Conservation (phyloP, 371 early-diverging fungal species). For the Mortierella sp. region DNA sequence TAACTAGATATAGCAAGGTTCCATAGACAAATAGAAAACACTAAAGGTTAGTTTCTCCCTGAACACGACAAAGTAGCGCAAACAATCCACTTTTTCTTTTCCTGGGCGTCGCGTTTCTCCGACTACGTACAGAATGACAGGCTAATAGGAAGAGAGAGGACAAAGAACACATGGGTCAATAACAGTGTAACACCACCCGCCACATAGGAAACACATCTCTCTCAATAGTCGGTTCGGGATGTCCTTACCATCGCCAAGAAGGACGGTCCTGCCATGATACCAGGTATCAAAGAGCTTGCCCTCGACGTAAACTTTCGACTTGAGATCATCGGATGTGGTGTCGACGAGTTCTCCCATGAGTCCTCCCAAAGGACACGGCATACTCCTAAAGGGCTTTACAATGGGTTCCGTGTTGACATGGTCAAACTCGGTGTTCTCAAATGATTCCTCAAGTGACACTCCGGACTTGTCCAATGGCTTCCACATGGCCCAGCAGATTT, state of each 20-base stretch:
- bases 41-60: too few relatives aligned
- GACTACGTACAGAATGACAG: not conserved
- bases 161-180: not conserved
- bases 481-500: slow-evolving; percentile 25
- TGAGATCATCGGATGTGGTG: slow-evolving; percentile 10
- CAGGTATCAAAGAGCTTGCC: slow-evolving; percentile 21
- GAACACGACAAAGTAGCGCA: not conserved
- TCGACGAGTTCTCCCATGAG: slow-evolving; percentile 24
- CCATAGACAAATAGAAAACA: not conserved
- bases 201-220: too few relatives aligned
- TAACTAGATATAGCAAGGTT: not conserved
- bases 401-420: slow-evolving; percentile 4
- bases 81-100: not conserved
- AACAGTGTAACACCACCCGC: too few relatives aligned
- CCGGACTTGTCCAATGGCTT: slow-evolving; percentile 8
- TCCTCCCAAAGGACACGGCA: slow-evolving; percentile 15
- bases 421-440: not conserved
- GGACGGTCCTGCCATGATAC: slow-evolving; percentile 23
- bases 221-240: too few relatives aligned
- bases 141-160: not conserved
- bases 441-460: not conserved
- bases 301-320: slow-evolving; percentile 16
- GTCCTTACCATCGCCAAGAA: slow-evolving; percentile 23
- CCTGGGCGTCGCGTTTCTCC: too few relatives aligned
- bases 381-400: slow-evolving; percentile 1